Percentiles rank a stretch among this genome's conserved stretches.
Evolutionary conservation across 164 flowering plant genomes (phyloP).

Genomic region (Pachysandra terminalis): DNA sequence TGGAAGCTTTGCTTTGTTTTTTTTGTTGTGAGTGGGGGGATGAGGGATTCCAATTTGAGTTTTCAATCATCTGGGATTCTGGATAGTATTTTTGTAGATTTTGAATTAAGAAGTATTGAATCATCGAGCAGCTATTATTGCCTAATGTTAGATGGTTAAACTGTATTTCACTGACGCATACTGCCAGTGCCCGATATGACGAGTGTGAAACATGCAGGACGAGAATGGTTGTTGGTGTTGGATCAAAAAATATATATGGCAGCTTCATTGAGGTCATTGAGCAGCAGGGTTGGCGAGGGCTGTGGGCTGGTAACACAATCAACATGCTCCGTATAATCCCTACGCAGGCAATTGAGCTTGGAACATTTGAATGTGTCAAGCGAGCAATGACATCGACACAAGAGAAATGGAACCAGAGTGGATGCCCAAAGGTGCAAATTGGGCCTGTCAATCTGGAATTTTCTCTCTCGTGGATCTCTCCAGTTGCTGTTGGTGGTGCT

Average conservation of each 20-base stretch:
- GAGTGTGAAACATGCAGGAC: conserved; percentile 53
- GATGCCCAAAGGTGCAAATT: conserved; percentile 55
- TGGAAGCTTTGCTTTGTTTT: too few species aligned
- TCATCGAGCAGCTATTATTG: not conserved
- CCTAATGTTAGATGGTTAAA: too few species aligned
- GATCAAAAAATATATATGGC: conserved; percentile 68
- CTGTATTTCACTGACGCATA: not conserved
- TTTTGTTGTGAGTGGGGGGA: too few species aligned
- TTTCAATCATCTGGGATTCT: not conserved
- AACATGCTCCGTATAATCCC: conserved; percentile 94
- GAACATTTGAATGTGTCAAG: conserved; percentile 89
- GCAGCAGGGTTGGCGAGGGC: conserved; percentile 90
- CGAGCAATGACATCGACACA: conserved; percentile 71
- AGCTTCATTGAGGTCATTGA: conserved; percentile 84
- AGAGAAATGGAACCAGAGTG: conserved; percentile 56
- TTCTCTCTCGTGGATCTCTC: conserved; percentile 85
- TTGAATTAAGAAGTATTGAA: not conserved
- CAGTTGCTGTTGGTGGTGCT: conserved; percentile 95
- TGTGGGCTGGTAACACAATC: conserved; percentile 92
- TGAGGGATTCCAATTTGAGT: too few species aligned
- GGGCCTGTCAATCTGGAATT: conserved; percentile 50
- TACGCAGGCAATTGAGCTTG: conserved; percentile 95
- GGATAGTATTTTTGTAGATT: not conserved
- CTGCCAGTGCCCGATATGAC: conserved; percentile 2
- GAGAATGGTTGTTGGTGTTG: conserved; percentile 95